Base-by-base conservation (phyloP, 176 grass and related monocot genomes). In the Cenchrus americanus region DNA sequence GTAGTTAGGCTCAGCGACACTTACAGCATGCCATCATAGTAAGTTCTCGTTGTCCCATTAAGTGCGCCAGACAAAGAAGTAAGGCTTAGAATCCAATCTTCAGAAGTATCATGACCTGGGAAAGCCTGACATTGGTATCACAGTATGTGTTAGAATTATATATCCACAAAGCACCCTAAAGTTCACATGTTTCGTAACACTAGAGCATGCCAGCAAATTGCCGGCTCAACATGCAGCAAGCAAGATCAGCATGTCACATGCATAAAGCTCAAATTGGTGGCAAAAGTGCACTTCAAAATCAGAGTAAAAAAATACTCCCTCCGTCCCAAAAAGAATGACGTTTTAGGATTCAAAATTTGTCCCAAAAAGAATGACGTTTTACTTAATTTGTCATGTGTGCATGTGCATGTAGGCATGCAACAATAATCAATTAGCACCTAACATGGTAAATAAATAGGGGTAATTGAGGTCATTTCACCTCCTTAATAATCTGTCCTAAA, bases 1-100 rank as follows among this genome's bases (percentile, higher is more conserved):
- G 24, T 26, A 52, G 6, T 37, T 4, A 14, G 5, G 82, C 85
- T 42, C 18, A 43, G 62, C 13, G 42, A 58, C 58, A 87, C 96
- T 94, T 78, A 99, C 96, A 84, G 69, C 96, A 99, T 99, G 84
- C 96, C 96, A 11, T 99, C 96, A 21, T 89, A 99, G 85, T 99
- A 99, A 79, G 93, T 96, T 83, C 96, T 91, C 5, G 96, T 99
- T 69, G 96, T 99, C 79, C 96, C 96, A 81, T 99, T 99, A 64
- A 99, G 89, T 0, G 93, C 96, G 5, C 96, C 96, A 5, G 96
- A 99, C 67, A 99, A 87, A 78, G 96, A 94, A 78, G 96, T 99
- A 54, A 99, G 85, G 83, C 96, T 99, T 70, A 99, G 71, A 77
- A 99, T 55, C 96, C 96, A 99, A 24, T 99, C 89, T 64, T 95